These are phyloP conservation scores for Barnettozyma hawaiiensis DNA, from an alignment of 1,139 yeast genomes.

Conservation along the genomic window DNA sequence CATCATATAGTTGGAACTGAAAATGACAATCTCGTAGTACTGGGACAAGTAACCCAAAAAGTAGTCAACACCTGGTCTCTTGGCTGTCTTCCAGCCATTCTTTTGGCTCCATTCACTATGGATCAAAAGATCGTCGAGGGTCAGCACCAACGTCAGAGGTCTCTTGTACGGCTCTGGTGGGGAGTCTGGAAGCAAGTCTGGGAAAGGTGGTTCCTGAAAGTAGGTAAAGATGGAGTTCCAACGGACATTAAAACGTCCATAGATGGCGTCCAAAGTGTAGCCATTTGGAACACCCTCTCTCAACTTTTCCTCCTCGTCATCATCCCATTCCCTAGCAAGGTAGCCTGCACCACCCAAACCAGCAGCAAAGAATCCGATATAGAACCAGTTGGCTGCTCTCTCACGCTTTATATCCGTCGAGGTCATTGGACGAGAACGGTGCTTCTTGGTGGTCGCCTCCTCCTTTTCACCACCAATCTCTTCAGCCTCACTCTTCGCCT, in stretches of 20 bases:
- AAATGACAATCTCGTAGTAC: conserved; percentile 91
- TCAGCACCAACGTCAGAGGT: conserved; percentile 83
- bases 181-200: conserved; percentile 85
- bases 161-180: conserved; percentile 92
- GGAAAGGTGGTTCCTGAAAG: conserved; percentile 91
- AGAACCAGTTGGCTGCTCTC: conserved; percentile 63
- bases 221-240: conserved; percentile 70
- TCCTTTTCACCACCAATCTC: conserved; percentile 10
- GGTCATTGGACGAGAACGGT: conserved; percentile 51
- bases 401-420: conserved; percentile 64
- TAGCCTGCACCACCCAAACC: conserved; percentile 65
- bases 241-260: conserved; percentile 65
- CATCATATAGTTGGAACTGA: conserved; percentile 80
- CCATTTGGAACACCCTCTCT: conserved; percentile 59
- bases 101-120: conserved; percentile 91
- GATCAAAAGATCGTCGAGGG: conserved; percentile 82
- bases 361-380: conserved; percentile 54
- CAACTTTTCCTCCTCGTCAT: conserved; percentile 57
- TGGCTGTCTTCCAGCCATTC: conserved; percentile 97
- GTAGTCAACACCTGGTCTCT: conserved; percentile 97
- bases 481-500: not conserved
- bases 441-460: conserved; percentile 27
- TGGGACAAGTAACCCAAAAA: conserved; percentile 91
- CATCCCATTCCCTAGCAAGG: conserved; percentile 84
- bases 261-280: conserved; percentile 58